Base-by-base conservation (phyloP, 2,329 filamentous ascomycete species). In the Colletotrichum higginsianum region DNA sequence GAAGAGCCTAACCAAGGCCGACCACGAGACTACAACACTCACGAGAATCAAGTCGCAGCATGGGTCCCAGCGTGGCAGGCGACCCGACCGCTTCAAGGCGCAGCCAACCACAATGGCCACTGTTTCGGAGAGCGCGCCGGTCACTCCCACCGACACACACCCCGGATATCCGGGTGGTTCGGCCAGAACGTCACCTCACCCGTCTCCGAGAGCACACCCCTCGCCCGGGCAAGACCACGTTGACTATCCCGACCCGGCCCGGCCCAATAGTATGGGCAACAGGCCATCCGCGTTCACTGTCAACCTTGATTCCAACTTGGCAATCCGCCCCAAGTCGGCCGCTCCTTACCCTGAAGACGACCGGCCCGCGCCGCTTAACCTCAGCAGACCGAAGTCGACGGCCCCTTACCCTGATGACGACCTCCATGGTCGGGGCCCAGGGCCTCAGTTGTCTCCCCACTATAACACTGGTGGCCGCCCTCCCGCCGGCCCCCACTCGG, bases 21-120 rank as follows among this genome's bases (percentile, higher is more conserved):
- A 98, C 78, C 96, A 99, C 80, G 96, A 98, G 81, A 94, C 95
- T 66, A 92, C 97, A 52, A 95, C 96, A 0, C 90, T 99, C 75
- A 92, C 90, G 61, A 90, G 93, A 64, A 98, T 99, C 85, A 97
- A 93, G 82, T 94, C 91, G 4, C 90, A 92, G 75, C 90, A 94
- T 77, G 92, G 92, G 18, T 93, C 92, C 18, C 90, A 92, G 77
- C 84, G 89, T 61, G 90, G 90, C 42, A 85, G 86, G 76, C 84
- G 90, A 64, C 90, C 90, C 0, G 89, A 91, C 46, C 84, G 90
- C 52, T 90, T 91, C 79, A 86, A 86, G 75, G 85, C 87, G 70
- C 35, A 38, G 35, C 81, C 35, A 61, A 71, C 6, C 52, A 64
- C 78, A 8, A 85, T 90, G 82, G 86, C 88, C 1, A 84, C 87